Conservation (phyloP, 805 yeast genomes). For the Limtongia smithiae region DNA sequence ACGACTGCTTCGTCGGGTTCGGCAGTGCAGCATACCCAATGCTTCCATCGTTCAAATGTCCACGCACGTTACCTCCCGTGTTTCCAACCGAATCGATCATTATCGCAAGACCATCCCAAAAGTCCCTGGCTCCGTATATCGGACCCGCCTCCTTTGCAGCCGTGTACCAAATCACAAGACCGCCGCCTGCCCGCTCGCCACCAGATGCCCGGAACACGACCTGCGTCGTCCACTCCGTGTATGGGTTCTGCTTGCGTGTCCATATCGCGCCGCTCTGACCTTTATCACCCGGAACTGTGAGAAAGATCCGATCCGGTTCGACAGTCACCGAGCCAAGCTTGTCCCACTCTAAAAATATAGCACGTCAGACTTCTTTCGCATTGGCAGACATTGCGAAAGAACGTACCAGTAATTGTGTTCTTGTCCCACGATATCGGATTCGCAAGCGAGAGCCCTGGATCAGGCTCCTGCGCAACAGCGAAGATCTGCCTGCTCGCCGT, state of each 20-base stretch:
- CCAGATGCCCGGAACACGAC: constrained; percentile 35
- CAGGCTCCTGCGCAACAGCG: background rate
- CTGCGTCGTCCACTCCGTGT: constrained; percentile 39
- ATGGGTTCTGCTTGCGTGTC: constrained; percentile 33
- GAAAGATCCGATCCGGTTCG: constrained; percentile 27
- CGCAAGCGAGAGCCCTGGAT: constrained; percentile 12
- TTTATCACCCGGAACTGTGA: constrained; percentile 30
- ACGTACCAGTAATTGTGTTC: constrained; percentile 16
- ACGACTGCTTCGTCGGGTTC: constrained; percentile 35
- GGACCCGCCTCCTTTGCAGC: constrained; percentile 35
- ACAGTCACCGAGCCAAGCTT: constrained; percentile 28
- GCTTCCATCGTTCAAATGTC: constrained; percentile 42
- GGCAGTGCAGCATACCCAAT: constrained; percentile 29
- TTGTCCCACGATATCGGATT: constrained; percentile 22
- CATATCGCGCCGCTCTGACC: constrained; percentile 38
- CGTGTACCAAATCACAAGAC: constrained; percentile 41
- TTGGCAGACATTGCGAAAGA: background rate
- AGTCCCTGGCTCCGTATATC: constrained; percentile 39
- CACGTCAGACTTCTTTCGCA: background rate
- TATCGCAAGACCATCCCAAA: constrained; percentile 43
- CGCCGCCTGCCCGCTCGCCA: constrained; percentile 38
- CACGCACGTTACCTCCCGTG: constrained; percentile 37
- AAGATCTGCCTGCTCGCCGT: constrained; percentile 2
- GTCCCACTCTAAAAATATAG: constrained; percentile 27
- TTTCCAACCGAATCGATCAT: constrained; percentile 38